phyloP scores from a whole-genome alignment of 768 basidiomycete species.

The Phylloporus scabripes region DNA sequence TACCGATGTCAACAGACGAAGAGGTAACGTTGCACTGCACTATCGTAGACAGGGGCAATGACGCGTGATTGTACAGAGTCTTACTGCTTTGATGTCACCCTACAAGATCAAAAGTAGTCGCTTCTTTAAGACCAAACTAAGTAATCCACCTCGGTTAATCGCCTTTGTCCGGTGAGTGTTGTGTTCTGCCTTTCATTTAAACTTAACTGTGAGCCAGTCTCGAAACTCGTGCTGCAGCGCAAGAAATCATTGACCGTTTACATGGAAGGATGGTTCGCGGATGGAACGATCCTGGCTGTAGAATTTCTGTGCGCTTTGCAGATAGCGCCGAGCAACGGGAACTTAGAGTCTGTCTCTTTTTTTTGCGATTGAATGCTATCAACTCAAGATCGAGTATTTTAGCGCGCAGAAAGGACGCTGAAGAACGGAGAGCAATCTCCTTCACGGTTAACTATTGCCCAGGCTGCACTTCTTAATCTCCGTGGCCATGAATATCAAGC shows the following conservation, averaged over 20 bases:
- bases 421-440: conserved; percentile 63
- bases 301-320: conserved; percentile 76
- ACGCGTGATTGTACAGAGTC: conserved; percentile 37
- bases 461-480: conserved; percentile 70
- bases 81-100: conserved; percentile 61
- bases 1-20: conserved; percentile 67
- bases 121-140: conserved; percentile 75
- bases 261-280: conserved; percentile 79
- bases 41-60: background rate
- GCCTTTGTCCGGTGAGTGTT: conserved; percentile 67
- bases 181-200: background rate
- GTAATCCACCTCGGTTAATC: conserved; percentile 72
- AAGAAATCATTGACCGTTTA: conserved; percentile 70
- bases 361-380: background rate
- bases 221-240: conserved; percentile 65
- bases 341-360: conserved; percentile 48
- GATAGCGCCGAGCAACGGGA: conserved; percentile 76
- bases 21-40: conserved; percentile 32
- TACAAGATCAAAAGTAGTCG: conserved; percentile 69
- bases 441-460: conserved; percentile 66
- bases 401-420: conserved; percentile 58
- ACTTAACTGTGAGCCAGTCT: conserved; percentile 39
- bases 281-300: conserved; percentile 68
- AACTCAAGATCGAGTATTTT: background rate
- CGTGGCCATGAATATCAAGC: conserved; percentile 54